Conservation (phyloP, 495 filamentous ascomycete species). For the Penicillium tannophilum region DNA sequence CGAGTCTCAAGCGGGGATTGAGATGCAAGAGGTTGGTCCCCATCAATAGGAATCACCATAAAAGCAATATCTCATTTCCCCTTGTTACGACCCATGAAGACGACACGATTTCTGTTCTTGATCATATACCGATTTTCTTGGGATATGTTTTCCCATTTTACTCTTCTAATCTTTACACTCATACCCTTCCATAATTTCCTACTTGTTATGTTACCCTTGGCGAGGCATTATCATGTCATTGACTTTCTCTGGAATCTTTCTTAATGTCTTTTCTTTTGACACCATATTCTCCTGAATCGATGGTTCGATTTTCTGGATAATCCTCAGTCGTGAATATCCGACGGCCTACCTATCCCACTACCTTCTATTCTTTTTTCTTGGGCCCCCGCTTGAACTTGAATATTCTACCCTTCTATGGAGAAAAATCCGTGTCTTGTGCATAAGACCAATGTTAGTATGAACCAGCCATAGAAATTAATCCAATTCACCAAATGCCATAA, state of each 20-base stretch:
- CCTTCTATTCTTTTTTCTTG: not conserved
- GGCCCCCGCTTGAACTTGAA: not conserved
- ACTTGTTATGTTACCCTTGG: not conserved
- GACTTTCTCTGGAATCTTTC: slow-evolving; percentile 11
- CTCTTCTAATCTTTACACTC: slow-evolving; percentile 17
- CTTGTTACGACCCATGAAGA: slow-evolving; percentile 26
- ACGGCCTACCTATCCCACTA: not conserved
- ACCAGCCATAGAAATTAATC: not conserved
- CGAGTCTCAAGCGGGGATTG: slow-evolving; percentile 58
- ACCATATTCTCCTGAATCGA: not conserved
- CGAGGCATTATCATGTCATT: slow-evolving; percentile 5
- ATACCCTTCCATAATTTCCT: slow-evolving; percentile 18
- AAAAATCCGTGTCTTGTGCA: not conserved
- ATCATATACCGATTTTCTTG: slow-evolving; percentile 10
- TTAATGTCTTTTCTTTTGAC: not conserved
- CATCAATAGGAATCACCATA: slow-evolving; percentile 17
- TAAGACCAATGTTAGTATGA: not conserved
- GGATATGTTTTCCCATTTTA: slow-evolving; percentile 16
- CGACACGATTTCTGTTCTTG: slow-evolving; percentile 19
- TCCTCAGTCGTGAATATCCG: slow-evolving; percentile 1
- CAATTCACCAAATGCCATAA: not conserved
- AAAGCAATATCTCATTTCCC: slow-evolving; percentile 4
- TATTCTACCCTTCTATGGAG: not conserved
- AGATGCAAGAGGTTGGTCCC: slow-evolving; percentile 58
- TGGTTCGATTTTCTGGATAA: not conserved